Conservation (phyloP, 2,329 filamentous ascomycete species). For the Colletotrichum filicis region DNA sequence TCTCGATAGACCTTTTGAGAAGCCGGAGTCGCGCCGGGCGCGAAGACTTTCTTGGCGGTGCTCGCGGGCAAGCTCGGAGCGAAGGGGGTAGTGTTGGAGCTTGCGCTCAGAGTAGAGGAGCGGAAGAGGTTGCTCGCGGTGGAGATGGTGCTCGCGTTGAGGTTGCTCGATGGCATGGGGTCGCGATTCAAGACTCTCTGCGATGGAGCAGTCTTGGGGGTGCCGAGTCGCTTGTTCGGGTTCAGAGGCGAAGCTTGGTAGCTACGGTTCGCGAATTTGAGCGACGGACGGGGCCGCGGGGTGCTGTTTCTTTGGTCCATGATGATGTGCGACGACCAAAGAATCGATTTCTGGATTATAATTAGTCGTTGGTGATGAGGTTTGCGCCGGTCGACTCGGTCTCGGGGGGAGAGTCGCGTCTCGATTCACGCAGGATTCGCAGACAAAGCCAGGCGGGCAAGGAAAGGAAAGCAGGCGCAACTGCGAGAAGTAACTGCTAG, state of each 20-base stretch:
- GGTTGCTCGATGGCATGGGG: slow-evolving; percentile 47
- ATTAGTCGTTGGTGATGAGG: slow-evolving; percentile 25
- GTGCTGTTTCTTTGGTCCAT: slow-evolving; percentile 45
- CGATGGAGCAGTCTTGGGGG: slow-evolving; percentile 50
- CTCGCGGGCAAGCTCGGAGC: slow-evolving; percentile 57
- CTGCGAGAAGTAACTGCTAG: slow-evolving; percentile 17
- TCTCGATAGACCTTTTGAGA: slow-evolving; percentile 55
- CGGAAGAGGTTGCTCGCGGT: slow-evolving; percentile 55
- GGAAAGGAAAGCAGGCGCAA: slow-evolving; percentile 16
- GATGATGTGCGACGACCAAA: neutral
- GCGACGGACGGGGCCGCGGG: slow-evolving; percentile 51
- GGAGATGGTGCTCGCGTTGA: slow-evolving; percentile 49
- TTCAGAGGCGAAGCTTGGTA: slow-evolving; percentile 51
- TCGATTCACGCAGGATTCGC: slow-evolving; percentile 32
- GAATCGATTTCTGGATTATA: slow-evolving; percentile 1
- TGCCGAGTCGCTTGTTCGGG: slow-evolving; percentile 48
- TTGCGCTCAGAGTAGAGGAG: slow-evolving; percentile 49
- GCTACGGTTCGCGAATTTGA: slow-evolving; percentile 56
- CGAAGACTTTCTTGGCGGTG: slow-evolving; percentile 60
- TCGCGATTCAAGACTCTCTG: slow-evolving; percentile 51
- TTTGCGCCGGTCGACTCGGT: slow-evolving; percentile 11
- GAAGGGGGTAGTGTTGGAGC: slow-evolving; percentile 48
- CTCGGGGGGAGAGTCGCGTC: slow-evolving; percentile 23
- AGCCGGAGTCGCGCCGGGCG: slow-evolving; percentile 56
- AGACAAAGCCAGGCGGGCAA: slow-evolving; percentile 17